These are phyloP conservation scores for Salix dunnii DNA, from an alignment of 345 rosid genomes.

Conservation along the genomic window DNA sequence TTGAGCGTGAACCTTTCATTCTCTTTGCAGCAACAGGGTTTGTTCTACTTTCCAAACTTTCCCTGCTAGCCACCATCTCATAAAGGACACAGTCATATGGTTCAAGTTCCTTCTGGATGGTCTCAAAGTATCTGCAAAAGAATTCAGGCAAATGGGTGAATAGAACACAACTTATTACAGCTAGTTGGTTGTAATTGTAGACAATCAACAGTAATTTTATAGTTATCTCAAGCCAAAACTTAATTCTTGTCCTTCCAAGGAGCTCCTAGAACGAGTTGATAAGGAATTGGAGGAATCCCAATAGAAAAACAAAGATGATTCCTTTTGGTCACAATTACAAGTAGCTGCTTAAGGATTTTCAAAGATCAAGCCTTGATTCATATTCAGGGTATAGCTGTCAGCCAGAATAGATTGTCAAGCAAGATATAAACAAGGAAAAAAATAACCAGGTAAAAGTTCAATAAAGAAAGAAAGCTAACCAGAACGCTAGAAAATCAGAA, in stretches of 20 bases:
- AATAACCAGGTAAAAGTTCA: background rate
- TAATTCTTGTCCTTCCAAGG: background rate
- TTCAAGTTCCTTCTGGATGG: constrained; percentile 82
- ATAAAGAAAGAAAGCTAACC: no score
- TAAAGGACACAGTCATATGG: constrained; percentile 79
- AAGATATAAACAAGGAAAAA: no score
- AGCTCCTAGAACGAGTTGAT: background rate
- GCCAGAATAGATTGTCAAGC: background rate
- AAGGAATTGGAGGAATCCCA: background rate
- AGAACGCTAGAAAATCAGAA: background rate
- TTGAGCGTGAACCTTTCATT: constrained; percentile 53
- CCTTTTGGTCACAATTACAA: background rate
- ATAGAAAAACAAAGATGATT: background rate
- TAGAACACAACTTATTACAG: background rate
- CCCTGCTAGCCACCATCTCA: constrained; percentile 93
- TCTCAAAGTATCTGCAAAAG: constrained; percentile 58
- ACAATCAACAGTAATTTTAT: background rate
- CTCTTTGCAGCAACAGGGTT: constrained; percentile 44
- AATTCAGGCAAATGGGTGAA: constrained; percentile 1
- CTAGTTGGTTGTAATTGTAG: background rate
- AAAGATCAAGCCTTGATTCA: background rate
- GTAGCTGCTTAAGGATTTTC: background rate
- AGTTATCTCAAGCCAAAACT: background rate
- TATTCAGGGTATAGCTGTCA: background rate
- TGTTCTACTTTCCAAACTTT: constrained; percentile 62